phyloP scores from a whole-genome alignment of 2,329 filamentous ascomycete genomes.

The Xylaria sp. region DNA sequence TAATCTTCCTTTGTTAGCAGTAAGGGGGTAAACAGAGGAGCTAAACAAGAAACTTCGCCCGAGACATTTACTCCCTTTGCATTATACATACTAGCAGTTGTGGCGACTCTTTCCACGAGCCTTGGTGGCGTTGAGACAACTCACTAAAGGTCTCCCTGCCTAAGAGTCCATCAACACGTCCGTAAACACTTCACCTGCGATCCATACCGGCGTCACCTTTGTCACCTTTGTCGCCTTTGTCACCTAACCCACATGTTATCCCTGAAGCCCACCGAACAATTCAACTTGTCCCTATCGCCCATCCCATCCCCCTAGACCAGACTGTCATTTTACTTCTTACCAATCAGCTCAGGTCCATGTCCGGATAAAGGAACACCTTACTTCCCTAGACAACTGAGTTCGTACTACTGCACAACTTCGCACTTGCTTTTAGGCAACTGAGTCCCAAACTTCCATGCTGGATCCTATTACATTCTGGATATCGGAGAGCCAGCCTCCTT shows the following conservation, averaged over 20 bases:
- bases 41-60: slow-evolving; percentile 22
- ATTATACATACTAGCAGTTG: slow-evolving; percentile 16
- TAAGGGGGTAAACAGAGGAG: slow-evolving; percentile 23
- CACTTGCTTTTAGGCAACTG: slow-evolving; percentile 19
- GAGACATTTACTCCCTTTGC: slow-evolving; percentile 3
- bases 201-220: slow-evolving; percentile 16
- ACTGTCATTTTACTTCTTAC: slow-evolving; percentile 1
- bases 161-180: background rate
- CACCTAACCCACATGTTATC: slow-evolving; percentile 31
- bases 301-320: slow-evolving; percentile 6
- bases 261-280: slow-evolving; percentile 14
- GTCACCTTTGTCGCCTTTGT: slow-evolving; percentile 25
- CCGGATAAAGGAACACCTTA: slow-evolving; percentile 25
- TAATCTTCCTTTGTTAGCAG: slow-evolving; percentile 22
- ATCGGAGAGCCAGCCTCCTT: slow-evolving; percentile 25
- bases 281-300: background rate
- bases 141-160: slow-evolving; percentile 18
- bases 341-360: slow-evolving; percentile 3
- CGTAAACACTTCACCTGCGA: slow-evolving; percentile 21
- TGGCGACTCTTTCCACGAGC: slow-evolving; percentile 13
- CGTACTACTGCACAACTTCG: slow-evolving; percentile 26
- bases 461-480: slow-evolving; percentile 17
- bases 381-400: slow-evolving; percentile 22
- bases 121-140: slow-evolving; percentile 24
- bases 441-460: slow-evolving; percentile 23